phyloP scores from a whole-genome alignment of 768 basidiomycete genomes.

The Pisolithus tinctorius region DNA sequence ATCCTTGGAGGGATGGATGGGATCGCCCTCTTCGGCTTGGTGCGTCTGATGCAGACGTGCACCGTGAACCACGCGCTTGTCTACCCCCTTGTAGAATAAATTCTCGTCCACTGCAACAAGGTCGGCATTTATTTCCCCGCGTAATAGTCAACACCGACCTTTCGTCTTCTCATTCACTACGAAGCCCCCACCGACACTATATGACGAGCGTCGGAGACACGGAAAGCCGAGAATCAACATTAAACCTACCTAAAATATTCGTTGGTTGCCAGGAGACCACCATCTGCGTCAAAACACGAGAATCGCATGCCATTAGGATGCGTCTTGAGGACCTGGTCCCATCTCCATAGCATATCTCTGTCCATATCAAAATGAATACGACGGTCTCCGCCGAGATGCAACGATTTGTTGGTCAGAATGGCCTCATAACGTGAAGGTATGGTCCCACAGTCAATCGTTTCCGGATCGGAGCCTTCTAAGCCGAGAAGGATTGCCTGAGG shows the following conservation, averaged over 20 bases:
- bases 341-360: conserved; percentile 88
- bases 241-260: conserved; percentile 71
- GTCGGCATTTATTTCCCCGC: conserved; percentile 1
- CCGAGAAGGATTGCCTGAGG: conserved; percentile 83
- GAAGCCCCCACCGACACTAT: conserved; percentile 85
- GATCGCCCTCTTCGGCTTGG: conserved; percentile 27
- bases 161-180: conserved; percentile 94
- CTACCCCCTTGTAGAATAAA: conserved; percentile 87
- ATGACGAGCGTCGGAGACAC: background rate
- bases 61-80: conserved; percentile 73
- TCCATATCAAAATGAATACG: conserved; percentile 84
- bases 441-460: conserved; percentile 85
- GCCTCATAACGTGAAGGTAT: conserved; percentile 69
- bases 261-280: conserved; percentile 86
- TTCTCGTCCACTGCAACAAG: conserved; percentile 73
- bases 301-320: conserved; percentile 95
- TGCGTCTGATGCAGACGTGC: conserved; percentile 69
- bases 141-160: conserved; percentile 36
- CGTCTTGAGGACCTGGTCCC: conserved; percentile 82
- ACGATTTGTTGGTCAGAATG: conserved; percentile 57
- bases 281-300: conserved; percentile 72
- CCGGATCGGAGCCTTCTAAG: conserved; percentile 85
- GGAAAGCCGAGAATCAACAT: background rate
- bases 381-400: conserved; percentile 68
- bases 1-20: conserved; percentile 3